Base-by-base conservation (phyloP, 2,329 filamentous ascomycete species). In the Ilyonectria sp. region DNA sequence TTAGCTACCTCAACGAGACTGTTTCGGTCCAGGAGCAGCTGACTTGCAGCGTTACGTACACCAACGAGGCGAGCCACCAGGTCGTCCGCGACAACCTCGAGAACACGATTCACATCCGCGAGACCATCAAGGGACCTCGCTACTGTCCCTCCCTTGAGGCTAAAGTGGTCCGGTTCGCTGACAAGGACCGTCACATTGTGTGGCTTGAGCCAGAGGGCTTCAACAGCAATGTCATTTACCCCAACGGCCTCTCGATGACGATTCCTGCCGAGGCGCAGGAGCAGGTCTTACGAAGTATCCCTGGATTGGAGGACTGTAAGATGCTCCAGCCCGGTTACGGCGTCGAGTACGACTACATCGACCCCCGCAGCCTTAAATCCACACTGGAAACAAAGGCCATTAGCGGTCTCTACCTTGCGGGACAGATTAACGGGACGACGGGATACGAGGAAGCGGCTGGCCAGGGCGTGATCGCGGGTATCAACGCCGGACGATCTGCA, bases 191-290 rank as follows among this genome's bases (percentile, higher is more conserved):
- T 6, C 96, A 99, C 76, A 93, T 97, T 71, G 92, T 99, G 61
- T 99, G 96, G 96, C 89, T 99, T 15, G 96, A 99, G 79, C 96
- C 95, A 0, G 96, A 99, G 84, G 96, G 96, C 2, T 97, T 98
- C 76, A 89, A 95, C 70, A 97, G 90, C 77, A 90, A 97, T 72
- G 87, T 97, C 50, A 91, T 99, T 63, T 99, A 99, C 77, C 96
- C 96, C 0, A 99, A 99, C 76, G 96, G 96, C 1, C 91, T 99
- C 44, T 97, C 94, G 31, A 98, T 98, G 94, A 99, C 96, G 0
- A 91, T 99, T 3, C 96, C 96, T 0, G 91, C 91, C 0, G 94
- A 95, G 63, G 94, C 93, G 0, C 96, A 99, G 79, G 91, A 93
- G 74, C 88, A 91, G 58, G 90, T 97, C 77, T 85, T 99, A n/a